Conservation (phyloP, 2,329 filamentous ascomycete genomes). For the Xylaria sp. region DNA sequence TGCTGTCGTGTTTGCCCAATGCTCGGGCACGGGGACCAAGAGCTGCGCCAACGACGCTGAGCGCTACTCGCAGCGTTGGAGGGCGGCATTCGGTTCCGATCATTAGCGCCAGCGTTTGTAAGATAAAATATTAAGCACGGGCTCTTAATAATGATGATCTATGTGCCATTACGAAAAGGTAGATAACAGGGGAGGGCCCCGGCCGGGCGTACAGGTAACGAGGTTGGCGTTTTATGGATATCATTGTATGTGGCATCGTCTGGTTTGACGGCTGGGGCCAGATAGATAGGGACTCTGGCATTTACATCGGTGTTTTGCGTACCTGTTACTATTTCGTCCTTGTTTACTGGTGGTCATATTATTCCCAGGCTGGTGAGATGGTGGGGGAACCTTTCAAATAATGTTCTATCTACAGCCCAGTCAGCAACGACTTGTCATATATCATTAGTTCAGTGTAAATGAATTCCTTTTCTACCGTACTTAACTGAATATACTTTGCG, state of each 20-base stretch:
- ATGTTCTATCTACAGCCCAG: background rate
- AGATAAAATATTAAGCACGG: background rate
- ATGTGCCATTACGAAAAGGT: conserved; percentile 25
- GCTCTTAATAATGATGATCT: conserved; percentile 20
- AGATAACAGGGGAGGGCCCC: conserved; percentile 1
- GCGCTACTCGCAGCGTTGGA: conserved; percentile 61
- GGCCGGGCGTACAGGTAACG: conserved; percentile 23
- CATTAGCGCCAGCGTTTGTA: conserved; percentile 14
- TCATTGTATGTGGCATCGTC: conserved; percentile 22
- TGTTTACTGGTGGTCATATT: conserved; percentile 16
- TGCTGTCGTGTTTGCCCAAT: conserved; percentile 81
- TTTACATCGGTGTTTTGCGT: conserved; percentile 41
- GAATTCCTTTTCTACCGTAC: background rate
- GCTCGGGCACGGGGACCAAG: conserved; percentile 64
- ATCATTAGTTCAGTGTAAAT: conserved; percentile 1
- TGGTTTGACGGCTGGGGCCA: conserved; percentile 32
- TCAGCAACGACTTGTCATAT: background rate
- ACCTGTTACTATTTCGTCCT: conserved; percentile 27
- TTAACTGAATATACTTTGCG: background rate
- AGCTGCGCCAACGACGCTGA: conserved; percentile 79
- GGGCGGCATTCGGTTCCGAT: conserved; percentile 52
- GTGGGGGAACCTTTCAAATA: background rate
- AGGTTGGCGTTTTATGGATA: conserved; percentile 40
- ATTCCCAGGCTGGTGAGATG: conserved; percentile 8
- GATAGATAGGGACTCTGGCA: conserved; percentile 36